phyloP scores from a whole-genome alignment of 2,329 filamentous ascomycete genomes.

The Thermothelomyces thermophilus region DNA sequence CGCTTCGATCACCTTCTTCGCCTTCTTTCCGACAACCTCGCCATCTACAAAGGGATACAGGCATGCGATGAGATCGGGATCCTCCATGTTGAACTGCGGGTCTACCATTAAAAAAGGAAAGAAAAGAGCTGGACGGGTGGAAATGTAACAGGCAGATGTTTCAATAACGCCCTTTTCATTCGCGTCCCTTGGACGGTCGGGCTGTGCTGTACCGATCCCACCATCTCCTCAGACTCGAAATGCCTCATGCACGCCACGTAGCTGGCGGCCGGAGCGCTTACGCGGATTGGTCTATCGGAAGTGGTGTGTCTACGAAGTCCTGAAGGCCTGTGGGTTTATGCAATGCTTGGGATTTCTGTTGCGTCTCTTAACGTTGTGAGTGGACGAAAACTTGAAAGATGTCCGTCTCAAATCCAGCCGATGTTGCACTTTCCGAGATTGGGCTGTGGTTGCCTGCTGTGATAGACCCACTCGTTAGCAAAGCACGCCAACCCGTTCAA shows the following conservation, averaged over 20 bases:
- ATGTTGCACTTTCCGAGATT: too few relatives aligned
- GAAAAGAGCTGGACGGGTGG: neutral
- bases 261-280: neutral
- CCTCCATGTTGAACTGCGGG: neutral
- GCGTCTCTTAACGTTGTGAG: too few relatives aligned
- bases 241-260: neutral
- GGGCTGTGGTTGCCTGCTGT: too few relatives aligned
- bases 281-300: neutral
- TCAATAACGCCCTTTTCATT: too few relatives aligned
- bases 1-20: neutral
- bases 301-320: neutral
- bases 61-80: conserved; percentile 3
- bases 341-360: too few relatives aligned
- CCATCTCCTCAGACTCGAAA: too few relatives aligned
- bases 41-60: neutral
- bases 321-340: too few relatives aligned
- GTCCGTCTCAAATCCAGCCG: too few relatives aligned
- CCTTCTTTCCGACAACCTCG: neutral
- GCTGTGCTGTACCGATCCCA: too few relatives aligned
- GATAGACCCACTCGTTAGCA: too few relatives aligned
- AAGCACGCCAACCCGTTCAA: too few relatives aligned
- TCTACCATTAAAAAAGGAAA: neutral
- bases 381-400: too few relatives aligned
- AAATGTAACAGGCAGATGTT: neutral
- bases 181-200: neutral